Base-by-base conservation (phyloP, 192 early-diverging fungal genomes). In the Gryganskiella cystojenkinii region DNA sequence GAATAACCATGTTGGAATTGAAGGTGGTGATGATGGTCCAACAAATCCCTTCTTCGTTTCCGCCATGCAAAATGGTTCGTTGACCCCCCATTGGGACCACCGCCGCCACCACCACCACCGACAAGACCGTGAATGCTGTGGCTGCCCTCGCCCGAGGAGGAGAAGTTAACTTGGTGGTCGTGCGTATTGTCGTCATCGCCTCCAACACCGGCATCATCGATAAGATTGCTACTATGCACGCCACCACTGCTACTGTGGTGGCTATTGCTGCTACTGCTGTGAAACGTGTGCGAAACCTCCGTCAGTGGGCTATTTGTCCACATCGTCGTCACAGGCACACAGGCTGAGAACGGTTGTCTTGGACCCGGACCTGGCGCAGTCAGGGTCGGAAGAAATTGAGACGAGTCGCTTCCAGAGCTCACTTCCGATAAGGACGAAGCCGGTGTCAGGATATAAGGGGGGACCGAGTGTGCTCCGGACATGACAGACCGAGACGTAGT, bases 31-130 rank as follows among this genome's bases (percentile, higher is more conserved):
- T n/a, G n/a, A n/a, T 31, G 34, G 31, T 71, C 70, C 49, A 57
- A n/a, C n/a, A n/a, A 64, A 14, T 71, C 70, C 37, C 54, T 71
- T 30, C 61, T 49, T 30, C 70, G 53, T 27, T 71, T 71, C 46
- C 61, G 44, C 35, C 70, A 13, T 22, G 51, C 27, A 46, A 62
- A 31, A 42, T 61, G 60, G n/a, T n/a, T n/a, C n/a, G n/a, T n/a
- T n/a, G n/a, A n/a, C n/a, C n/a, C n/a, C n/a, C n/a, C 62, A 15
- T n/a, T 19, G 47, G 9, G 10, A 4, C 19, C 13, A 24, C 22
- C 43, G 58, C 44, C 17, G 11, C n/a, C 2, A 2, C 44, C 25
- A 9, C 25, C 24, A 15, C 27, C 24, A 46, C 43, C 44, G 58
- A n/a, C n/a, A n/a, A n/a, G n/a, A n/a, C n/a, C n/a, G n/a, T n/a